phyloP scores from a whole-genome alignment of 2,329 filamentous ascomycete species.

The Phoma sp. region DNA sequence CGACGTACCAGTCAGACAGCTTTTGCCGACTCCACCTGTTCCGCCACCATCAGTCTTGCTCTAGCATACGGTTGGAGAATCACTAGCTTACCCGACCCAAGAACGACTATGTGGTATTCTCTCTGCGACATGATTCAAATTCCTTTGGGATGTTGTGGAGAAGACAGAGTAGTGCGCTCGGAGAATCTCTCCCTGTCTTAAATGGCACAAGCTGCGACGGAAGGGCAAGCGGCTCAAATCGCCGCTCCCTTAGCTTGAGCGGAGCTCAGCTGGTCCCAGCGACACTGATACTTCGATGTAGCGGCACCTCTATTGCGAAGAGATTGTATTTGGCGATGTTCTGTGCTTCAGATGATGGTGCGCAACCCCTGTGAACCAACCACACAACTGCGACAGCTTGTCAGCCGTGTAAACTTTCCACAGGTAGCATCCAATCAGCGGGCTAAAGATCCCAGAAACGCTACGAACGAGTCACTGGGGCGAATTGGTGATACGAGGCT shows the following conservation, averaged over 20 bases:
- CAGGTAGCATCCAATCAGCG: constrained; percentile 31
- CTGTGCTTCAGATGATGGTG: constrained; percentile 29
- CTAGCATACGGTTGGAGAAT: constrained; percentile 21
- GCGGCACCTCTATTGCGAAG: constrained; percentile 25
- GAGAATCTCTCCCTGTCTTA: constrained; percentile 26
- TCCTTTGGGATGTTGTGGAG: constrained; percentile 14
- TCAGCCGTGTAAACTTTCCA: constrained; percentile 34
- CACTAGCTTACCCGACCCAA: constrained; percentile 48
- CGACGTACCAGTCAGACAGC: constrained; percentile 80
- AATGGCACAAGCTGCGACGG: constrained; percentile 39
- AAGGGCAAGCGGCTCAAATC: constrained; percentile 39
- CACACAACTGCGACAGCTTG: constrained; percentile 34
- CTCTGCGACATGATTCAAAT: constrained; percentile 47
- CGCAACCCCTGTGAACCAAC: constrained; percentile 34
- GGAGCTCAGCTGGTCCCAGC: constrained; percentile 27
- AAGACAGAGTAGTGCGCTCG: constrained; percentile 16
- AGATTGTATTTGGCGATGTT: constrained; percentile 26
- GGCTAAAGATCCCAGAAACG: constrained; percentile 12
- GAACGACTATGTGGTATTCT: constrained; percentile 53
- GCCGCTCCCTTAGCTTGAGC: constrained; percentile 32
- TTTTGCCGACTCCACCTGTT: constrained; percentile 87
- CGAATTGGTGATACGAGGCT: constrained; percentile 14
- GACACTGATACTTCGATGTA: constrained; percentile 23
- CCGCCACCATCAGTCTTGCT: constrained; percentile 33
- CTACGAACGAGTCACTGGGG: constrained; percentile 26